Evolutionary conservation across 768 basidiomycete genomes (phyloP).

Genomic region (Serendipita vermifera): DNA sequence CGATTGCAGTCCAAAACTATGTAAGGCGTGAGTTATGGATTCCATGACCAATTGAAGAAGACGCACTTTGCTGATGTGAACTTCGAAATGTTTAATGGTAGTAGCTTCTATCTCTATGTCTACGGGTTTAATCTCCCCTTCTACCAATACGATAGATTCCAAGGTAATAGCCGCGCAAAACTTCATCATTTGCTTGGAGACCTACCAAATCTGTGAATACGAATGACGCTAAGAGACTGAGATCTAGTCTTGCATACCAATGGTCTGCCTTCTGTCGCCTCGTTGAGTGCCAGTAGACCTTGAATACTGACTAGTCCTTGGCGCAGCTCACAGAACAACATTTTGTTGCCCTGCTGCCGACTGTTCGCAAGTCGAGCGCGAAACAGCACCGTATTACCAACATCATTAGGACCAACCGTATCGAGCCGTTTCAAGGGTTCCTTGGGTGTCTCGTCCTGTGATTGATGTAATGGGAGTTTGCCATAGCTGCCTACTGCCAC

Average conservation of each 20-base stretch:
- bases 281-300: conserved; percentile 14
- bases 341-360: conserved; percentile 56
- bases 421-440: conserved; percentile 31
- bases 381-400: conserved; percentile 65
- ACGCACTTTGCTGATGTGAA: conserved; percentile 67
- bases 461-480: conserved; percentile 78
- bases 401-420: conserved; percentile 27
- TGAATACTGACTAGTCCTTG: conserved; percentile 17
- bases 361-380: conserved; percentile 87
- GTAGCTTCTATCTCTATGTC: conserved; percentile 66
- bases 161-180: conserved; percentile 65
- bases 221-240: neutral
- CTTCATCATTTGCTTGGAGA: conserved; percentile 97
- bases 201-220: neutral
- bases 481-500: conserved; percentile 73
- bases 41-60: neutral
- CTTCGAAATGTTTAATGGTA: conserved; percentile 73
- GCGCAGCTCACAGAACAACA: conserved; percentile 17
- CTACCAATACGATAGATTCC: conserved; percentile 86
- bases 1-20: conserved; percentile 15
- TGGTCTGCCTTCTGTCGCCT: conserved; percentile 9
- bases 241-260: neutral
- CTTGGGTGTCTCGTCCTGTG: conserved; percentile 33
- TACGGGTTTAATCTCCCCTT: conserved; percentile 33
- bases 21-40: conserved; percentile 11